These are phyloP conservation scores for Panicum virgatum DNA, from an alignment of 202 grass and related monocot species.

Conservation along the genomic window DNA sequence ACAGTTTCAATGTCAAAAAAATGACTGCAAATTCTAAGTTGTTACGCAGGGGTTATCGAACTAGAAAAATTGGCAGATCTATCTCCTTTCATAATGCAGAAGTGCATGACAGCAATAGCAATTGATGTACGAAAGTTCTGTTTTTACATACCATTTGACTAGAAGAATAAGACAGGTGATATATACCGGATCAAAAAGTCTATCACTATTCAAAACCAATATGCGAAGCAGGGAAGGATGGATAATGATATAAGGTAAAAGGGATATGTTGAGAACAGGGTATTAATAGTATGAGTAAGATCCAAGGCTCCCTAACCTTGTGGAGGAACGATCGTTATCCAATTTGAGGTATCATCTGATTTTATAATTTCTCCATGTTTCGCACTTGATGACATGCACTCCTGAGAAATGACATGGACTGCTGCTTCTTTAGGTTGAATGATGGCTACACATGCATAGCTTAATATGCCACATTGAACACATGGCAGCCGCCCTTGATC, in stretches of 20 bases:
- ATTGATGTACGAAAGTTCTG: conserved; percentile 8
- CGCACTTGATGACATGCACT: conserved; percentile 40
- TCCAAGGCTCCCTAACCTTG: conserved; percentile 57
- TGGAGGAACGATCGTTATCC: conserved; percentile 42
- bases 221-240: conserved; percentile 11
- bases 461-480: conserved; percentile 95
- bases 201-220: conserved; percentile 21
- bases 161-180: conserved; percentile 18
- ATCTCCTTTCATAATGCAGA: conserved; percentile 23
- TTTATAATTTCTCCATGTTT: conserved; percentile 53
- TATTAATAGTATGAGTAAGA: conserved; percentile 22
- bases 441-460: conserved; percentile 88
- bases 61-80: conserved; percentile 25
- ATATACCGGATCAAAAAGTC: conserved; percentile 7
- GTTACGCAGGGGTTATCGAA: neutral
- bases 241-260: conserved; percentile 16
- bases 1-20: neutral
- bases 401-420: conserved; percentile 64
- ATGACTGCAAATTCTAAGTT: neutral
- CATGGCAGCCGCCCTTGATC: conserved; percentile 92
- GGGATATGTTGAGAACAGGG: neutral
- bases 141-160: conserved; percentile 27
- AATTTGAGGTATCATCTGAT: conserved; percentile 46
- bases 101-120: neutral
- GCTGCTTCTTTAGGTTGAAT: conserved; percentile 83